Evolutionary conservation across 2,329 filamentous ascomycete species (phyloP), one percentile per base, ranked within the genome.

Genomic region (Diplodia seriata): DNA sequence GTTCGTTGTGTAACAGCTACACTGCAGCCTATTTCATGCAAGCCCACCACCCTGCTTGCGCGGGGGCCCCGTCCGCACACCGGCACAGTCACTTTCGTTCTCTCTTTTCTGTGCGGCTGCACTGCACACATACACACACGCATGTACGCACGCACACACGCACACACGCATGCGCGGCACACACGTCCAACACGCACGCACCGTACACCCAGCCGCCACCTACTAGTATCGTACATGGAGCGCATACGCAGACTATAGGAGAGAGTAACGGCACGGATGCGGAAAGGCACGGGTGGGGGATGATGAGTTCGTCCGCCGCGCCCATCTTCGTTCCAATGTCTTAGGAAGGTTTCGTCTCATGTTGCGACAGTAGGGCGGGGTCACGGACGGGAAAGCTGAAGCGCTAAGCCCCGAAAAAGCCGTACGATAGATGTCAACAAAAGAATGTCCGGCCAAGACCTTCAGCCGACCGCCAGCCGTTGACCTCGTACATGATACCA

Each of bases 21-120:
- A 56, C 54, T 20, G 26, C 54, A 56, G 33, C 54, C 54, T 56
- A 38, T 56, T 40, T n/a, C 36, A 56, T 56, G 54, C 54, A 31
- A 23, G 54, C 36, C 54, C 51, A 12, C 31, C 54, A 12, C 31
- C 54, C 12, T 23, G 20, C 38, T 26, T 26, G 36, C 55, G 12
- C 55, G 26, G 15, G 15, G 26, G 6, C 18, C 26, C 18, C 26
- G 53, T 55, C 29, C 29, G 15, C 55, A n/a, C 9, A n/a, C 9
- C 15, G 12, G 31, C 55, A 47, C 55, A 59, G 9, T 15, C 20
- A 15, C 54, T 20, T 36, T 33, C 26, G 29, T 26, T 20, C 43
- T 47, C 14, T 47, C 43, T 47, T n/a, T 47, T 20, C 43, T 47
- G 43, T 29, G 15, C 50, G 50, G 50, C 50, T 14, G 50, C 50